Evolutionary conservation across 495 filamentous ascomycete genomes (phyloP).

Genomic region (Aspergillus mulundensis): DNA sequence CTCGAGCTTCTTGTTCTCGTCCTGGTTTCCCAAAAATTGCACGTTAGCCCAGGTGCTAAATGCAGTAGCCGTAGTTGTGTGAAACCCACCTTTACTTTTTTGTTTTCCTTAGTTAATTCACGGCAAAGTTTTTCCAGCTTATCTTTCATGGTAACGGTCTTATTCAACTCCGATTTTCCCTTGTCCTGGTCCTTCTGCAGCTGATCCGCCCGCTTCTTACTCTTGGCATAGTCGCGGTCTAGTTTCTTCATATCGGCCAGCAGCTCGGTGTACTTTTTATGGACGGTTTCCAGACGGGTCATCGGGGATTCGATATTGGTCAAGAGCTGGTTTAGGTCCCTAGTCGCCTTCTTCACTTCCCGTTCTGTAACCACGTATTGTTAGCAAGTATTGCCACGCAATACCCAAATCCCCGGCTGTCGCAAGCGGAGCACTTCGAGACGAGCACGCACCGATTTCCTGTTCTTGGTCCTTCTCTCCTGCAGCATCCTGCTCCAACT

Average conservation of each 20-base stretch:
- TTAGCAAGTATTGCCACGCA: constrained; percentile 2
- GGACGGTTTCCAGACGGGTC: constrained; percentile 76
- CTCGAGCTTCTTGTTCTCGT: constrained; percentile 82
- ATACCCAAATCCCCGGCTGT: constrained; percentile 10
- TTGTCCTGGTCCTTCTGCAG: constrained; percentile 96
- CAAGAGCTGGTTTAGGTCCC: constrained; percentile 77
- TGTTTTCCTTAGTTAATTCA: constrained; percentile 92
- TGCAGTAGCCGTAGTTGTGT: neutral
- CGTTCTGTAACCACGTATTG: constrained; percentile 51
- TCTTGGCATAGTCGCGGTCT: constrained; percentile 89
- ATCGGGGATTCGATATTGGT: constrained; percentile 72
- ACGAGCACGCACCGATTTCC: constrained; percentile 81
- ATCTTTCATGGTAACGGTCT: constrained; percentile 81
- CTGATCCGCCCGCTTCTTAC: constrained; percentile 91
- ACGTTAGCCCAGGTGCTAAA: constrained; percentile 1
- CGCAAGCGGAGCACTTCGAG: constrained; percentile 11
- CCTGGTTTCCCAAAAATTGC: constrained; percentile 47
- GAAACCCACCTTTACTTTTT: constrained; percentile 82
- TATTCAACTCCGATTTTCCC: constrained; percentile 77
- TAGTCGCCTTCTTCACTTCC: constrained; percentile 88
- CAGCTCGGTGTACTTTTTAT: constrained; percentile 87
- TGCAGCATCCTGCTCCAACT: constrained; percentile 86
- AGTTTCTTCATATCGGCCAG: constrained; percentile 90
- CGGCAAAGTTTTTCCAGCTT: constrained; percentile 93
- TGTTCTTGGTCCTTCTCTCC: constrained; percentile 93